Percentiles rank a stretch among this genome's conserved stretches.
These are phyloP conservation scores for Clavulina sp. DNA, from an alignment of 768 basidiomycete genomes.

Conservation along the genomic window DNA sequence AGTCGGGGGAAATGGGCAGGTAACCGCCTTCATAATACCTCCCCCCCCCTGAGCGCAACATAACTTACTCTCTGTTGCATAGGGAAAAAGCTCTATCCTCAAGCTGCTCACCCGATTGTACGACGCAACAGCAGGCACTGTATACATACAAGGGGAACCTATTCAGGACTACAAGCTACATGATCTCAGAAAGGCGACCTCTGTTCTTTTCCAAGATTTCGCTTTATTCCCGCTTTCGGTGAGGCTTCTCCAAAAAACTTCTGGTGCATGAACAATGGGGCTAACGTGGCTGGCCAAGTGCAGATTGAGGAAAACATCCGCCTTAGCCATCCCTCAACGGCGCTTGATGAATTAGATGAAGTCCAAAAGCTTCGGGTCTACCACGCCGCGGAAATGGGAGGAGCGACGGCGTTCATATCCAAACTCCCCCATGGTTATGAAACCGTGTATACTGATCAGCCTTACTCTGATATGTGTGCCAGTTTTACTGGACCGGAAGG, in stretches of 20 bases:
- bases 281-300: not conserved
- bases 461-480: too few relatives aligned
- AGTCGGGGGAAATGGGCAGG: constrained; percentile 41
- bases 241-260: not conserved
- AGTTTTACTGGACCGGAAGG: too few relatives aligned
- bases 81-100: constrained; percentile 21
- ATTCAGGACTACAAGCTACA: constrained; percentile 19
- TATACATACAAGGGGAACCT: constrained; percentile 25
- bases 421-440: constrained; percentile 7
- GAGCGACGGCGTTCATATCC: constrained; percentile 8
- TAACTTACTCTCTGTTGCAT: too few relatives aligned
- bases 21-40: too few relatives aligned
- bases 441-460: constrained; percentile 4
- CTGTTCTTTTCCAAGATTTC: constrained; percentile 26
- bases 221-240: constrained; percentile 21
- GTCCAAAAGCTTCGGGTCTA: constrained; percentile 6
- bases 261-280: not conserved
- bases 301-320: constrained; percentile 25
- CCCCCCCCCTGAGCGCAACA: too few relatives aligned
- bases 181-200: constrained; percentile 23
- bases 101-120: constrained; percentile 16
- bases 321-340: constrained; percentile 19
- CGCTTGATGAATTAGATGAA: too few relatives aligned
- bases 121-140: constrained; percentile 15
- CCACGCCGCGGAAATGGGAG: constrained; percentile 7